Percentiles rank a stretch among this genome's conserved stretches.
These are phyloP conservation scores for Cochliopodium minus DNA, from an alignment of 208 protist species.

Conservation along the genomic window DNA sequence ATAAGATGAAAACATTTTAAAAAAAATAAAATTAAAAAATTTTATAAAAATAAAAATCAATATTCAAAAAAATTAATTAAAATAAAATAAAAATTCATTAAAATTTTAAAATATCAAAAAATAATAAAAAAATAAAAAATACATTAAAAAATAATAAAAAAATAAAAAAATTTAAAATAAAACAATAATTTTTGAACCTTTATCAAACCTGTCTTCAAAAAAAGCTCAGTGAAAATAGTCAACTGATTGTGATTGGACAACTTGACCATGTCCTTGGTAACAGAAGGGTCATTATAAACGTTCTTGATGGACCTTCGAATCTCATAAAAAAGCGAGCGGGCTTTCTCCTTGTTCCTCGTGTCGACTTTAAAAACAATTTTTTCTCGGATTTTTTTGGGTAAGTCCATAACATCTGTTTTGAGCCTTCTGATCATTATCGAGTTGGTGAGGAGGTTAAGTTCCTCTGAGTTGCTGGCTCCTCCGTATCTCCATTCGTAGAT, in stretches of 20 bases:
- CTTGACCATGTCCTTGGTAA: background rate
- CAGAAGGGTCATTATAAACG: background rate
- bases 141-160: too few species aligned
- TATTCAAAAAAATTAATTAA: too few species aligned
- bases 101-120: too few species aligned
- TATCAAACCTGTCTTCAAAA: too few species aligned
- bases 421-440: constrained; percentile 71
- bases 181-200: too few species aligned
- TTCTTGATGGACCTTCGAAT: background rate
- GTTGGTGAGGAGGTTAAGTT: constrained; percentile 66
- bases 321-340: background rate
- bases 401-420: constrained; percentile 44
- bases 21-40: too few species aligned
- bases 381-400: constrained; percentile 8
- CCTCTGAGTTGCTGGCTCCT: constrained; percentile 40
- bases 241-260: background rate
- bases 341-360: background rate
- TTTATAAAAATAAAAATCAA: too few species aligned
- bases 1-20: too few species aligned
- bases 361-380: constrained; percentile 6
- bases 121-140: too few species aligned
- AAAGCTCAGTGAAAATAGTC: background rate
- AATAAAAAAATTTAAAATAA: too few species aligned
- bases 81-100: too few species aligned
- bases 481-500: constrained; percentile 13